Base-by-base conservation (phyloP, 805 yeast species). In the Nakazawaea molendinolei region DNA sequence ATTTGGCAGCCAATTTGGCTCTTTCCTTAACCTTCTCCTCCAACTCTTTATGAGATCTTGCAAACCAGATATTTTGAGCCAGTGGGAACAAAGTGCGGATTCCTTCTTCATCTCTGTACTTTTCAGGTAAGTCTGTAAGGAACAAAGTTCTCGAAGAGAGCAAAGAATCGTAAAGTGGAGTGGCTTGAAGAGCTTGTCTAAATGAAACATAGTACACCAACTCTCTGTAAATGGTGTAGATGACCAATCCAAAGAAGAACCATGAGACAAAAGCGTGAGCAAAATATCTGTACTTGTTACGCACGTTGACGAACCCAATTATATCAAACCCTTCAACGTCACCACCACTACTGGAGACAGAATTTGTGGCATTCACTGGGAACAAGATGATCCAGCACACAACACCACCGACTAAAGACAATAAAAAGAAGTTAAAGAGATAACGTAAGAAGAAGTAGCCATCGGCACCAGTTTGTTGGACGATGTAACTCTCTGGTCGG, bases 211-310 rank as follows among this genome's bases (percentile, higher is more conserved):
- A 84, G 58, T 73, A 80, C 16, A 76, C 74, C 62, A 84, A 60
- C 58, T 84, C 94, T 50, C 79, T 74, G 66, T 81, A 84, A 41
- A 84, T 75, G 39, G 76, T 64, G 53, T 71, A 82, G 22, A 80
- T 60, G 25, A 79, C 66, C n/a, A 68, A 40, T 5, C 86, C 87
- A 52, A 79, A 83, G 50, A 71, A 76, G 20, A 74, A 44, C 92
- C 92, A 83, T 14, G 87, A 78, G 37, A 80, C 51, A 51, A 84
- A 83, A 5, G 79, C 79, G 48, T 83, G 87, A 6, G 90, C 92
- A 55, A 72, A 79, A 37, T 67, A 70, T 56, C 84, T 67, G 64
- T 78, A 72, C 52, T 75, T 76, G 53, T 78, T 63, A 16, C 31
- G 20, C 22, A 80, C 76, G 47, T 83, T 80, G 21, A 84, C 64